These are phyloP conservation scores for Sodiomyces alkalinus DNA, from an alignment of 2,329 filamentous ascomycete species.

Conservation along the genomic window DNA sequence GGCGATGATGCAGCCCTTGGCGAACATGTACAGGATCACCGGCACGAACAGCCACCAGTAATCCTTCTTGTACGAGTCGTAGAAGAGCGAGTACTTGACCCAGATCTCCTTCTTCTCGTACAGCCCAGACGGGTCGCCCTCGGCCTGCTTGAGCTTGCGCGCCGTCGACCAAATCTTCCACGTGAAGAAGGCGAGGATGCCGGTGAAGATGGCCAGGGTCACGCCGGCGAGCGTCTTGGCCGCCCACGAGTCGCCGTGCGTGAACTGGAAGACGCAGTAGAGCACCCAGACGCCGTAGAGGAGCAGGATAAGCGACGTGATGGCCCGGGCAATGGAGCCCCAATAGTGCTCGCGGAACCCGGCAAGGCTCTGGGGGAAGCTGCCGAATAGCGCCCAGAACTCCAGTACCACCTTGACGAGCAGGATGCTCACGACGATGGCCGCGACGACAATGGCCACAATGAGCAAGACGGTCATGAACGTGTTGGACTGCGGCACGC, in stretches of 20 bases:
- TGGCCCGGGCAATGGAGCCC: conserved; percentile 76
- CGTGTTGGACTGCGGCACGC: conserved; percentile 75
- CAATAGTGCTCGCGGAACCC: conserved; percentile 95
- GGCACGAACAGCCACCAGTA: conserved; percentile 98
- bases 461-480: conserved; percentile 92
- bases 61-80: conserved; percentile 84
- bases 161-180: conserved; percentile 72
- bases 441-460: conserved; percentile 73
- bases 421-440: conserved; percentile 72
- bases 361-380: conserved; percentile 62
- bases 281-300: conserved; percentile 92
- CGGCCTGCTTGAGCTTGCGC: conserved; percentile 52
- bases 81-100: conserved; percentile 95
- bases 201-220: conserved; percentile 69
- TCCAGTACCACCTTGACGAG: conserved; percentile 87
- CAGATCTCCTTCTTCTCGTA: conserved; percentile 82
- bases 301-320: conserved; percentile 79
- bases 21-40: conserved; percentile 76
- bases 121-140: conserved; percentile 58
- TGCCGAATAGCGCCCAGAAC: conserved; percentile 77
- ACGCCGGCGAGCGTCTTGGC: conserved; percentile 72
- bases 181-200: conserved; percentile 65
- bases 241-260: conserved; percentile 83
- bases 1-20: conserved; percentile 74
- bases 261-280: conserved; percentile 95